These are phyloP conservation scores for Pythium biforme DNA, from an alignment of 352 stramenopile genomes.

Conservation along the genomic window DNA sequence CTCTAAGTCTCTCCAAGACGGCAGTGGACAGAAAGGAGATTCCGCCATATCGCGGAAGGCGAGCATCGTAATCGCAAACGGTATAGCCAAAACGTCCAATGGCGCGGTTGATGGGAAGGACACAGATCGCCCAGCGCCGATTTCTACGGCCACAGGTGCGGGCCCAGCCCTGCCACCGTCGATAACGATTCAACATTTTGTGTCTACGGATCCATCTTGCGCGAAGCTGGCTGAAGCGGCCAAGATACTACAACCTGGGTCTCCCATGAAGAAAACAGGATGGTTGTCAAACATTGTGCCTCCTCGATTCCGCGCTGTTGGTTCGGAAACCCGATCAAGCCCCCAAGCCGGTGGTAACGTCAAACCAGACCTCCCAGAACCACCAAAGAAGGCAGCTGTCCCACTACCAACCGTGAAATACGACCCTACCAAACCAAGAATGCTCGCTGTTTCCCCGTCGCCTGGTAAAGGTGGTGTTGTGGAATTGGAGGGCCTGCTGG, in stretches of 20 bases:
- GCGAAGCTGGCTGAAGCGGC: not conserved
- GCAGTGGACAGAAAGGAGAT: not conserved
- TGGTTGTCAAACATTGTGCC: conserved; percentile 31
- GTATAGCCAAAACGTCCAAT: conserved; percentile 21
- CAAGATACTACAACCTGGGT: conserved; percentile 15
- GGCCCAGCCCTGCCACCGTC: not conserved
- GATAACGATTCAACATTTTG: conserved; percentile 1
- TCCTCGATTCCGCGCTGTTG: conserved; percentile 22
- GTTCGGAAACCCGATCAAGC: conserved; percentile 18
- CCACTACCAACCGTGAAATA: conserved; percentile 1
- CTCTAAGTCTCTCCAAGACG: conserved; percentile 24
- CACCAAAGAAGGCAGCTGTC: not conserved
- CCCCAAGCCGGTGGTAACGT: not conserved
- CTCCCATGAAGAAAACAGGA: conserved; percentile 22
- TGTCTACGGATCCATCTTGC: not conserved
- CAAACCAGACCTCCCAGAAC: conserved; percentile 1
- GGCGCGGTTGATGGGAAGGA: not conserved
- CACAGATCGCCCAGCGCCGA: not conserved
- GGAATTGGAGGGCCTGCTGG: conserved; percentile 60
- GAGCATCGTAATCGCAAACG: conserved; percentile 17
- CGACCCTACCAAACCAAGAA: conserved; percentile 32
- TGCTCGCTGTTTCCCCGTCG: conserved; percentile 52
- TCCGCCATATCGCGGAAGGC: conserved; percentile 1
- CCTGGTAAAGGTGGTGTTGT: conserved; percentile 37
- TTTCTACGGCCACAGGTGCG: no score